Base-by-base conservation (phyloP, 2,329 filamentous ascomycete species). In the Polychaeton citri region DNA sequence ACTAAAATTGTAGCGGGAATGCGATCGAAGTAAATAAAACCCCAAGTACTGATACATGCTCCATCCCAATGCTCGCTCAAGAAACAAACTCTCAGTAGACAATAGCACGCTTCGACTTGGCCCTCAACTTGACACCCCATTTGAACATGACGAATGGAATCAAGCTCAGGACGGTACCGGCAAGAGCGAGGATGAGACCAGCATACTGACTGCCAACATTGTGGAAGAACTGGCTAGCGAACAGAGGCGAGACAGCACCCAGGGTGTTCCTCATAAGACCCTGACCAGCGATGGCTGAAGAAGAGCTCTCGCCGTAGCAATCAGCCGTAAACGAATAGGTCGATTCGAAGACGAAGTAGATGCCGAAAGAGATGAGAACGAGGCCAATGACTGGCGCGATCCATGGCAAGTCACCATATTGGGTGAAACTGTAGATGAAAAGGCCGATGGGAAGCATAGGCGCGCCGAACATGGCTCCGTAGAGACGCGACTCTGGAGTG, bases 381-480 rank as follows among this genome's bases (percentile, higher is more conserved):
- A 71, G 60, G 10, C 62, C 64, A 34, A 71, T 63, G 20, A 60
- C 53, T 1, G 67, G 67, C 0, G 62, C 67, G 34, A 69, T 62
- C 68, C 68, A 71, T 35, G 48, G 54, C 2, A 71, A 48, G 35
- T 60, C 57, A 4, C 53, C 59, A 48, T 71, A 71, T 47, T 71
- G 67, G 1, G 66, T 69, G 57, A 70, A 71, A 26, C 57, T 62
- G 59, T 71, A 71, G 49, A 71, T 65, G 57, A 68, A 68, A 2
- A 69, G 58, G 12, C 65, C 65, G 31, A 68, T 48, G 10, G 65
- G 65, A 9, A 68, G 54, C 55, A 58, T 65, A 41, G 65, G 43
- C 17, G 64, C 61, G 17, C 65, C 65, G 42, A 54, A 65, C 47
- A 68, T 60, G 34, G 64, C 62, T n/a, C 64, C 64, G 43, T 67